phyloP scores from a whole-genome alignment of 306 rosid genomes.

The Arachis stenosperma region DNA sequence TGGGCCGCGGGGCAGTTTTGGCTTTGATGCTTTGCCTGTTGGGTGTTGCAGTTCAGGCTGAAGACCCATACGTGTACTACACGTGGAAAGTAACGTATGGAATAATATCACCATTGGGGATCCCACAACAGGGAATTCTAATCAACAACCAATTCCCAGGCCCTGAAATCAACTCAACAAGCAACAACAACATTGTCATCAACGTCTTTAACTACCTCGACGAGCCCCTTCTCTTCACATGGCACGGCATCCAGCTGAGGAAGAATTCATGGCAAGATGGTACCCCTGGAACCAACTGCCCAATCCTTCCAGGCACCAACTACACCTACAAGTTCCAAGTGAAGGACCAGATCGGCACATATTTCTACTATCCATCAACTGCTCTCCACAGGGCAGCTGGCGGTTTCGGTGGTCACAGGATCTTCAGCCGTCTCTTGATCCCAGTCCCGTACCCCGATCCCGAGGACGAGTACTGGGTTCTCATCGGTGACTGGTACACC shows the following conservation, averaged over 20 bases:
- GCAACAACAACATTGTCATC: slow-evolving; percentile 69
- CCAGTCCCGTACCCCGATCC: slow-evolving; percentile 82
- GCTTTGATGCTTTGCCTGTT: slow-evolving; percentile 43
- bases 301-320: slow-evolving; percentile 68
- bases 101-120: slow-evolving; percentile 68
- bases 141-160: slow-evolving; percentile 77
- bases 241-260: slow-evolving; percentile 76
- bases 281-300: slow-evolving; percentile 63
- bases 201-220: slow-evolving; percentile 74
- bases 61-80: slow-evolving; percentile 67
- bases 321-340: slow-evolving; percentile 74
- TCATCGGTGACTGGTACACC: slow-evolving; percentile 73
- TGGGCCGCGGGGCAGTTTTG: slow-evolving; percentile 30
- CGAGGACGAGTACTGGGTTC: slow-evolving; percentile 70
- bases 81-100: slow-evolving; percentile 80
- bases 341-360: slow-evolving; percentile 83
- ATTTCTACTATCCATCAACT: slow-evolving; percentile 61
- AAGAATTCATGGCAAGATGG: slow-evolving; percentile 92
- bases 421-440: slow-evolving; percentile 66
- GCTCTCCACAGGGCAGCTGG: slow-evolving; percentile 65
- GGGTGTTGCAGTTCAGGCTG: slow-evolving; percentile 47
- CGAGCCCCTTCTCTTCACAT: slow-evolving; percentile 76
- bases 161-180: slow-evolving; percentile 72
- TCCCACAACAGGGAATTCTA: slow-evolving; percentile 73
- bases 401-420: slow-evolving; percentile 70